These are phyloP conservation scores for Debaryomycetaceae sp. DNA, from an alignment of 1,139 yeast species.

Conservation along the genomic window DNA sequence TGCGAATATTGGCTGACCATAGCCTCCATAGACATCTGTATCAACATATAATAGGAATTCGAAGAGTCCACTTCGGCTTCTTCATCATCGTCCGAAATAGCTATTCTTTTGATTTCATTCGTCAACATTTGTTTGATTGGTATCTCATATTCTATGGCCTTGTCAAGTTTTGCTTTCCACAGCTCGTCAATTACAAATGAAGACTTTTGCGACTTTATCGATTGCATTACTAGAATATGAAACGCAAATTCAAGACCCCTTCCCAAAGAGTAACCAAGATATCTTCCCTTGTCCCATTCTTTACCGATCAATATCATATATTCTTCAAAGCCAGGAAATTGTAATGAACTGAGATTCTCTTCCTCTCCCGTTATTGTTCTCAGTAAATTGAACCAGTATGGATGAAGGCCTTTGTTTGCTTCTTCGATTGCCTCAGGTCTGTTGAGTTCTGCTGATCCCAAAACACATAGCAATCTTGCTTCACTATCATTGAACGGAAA, in stretches of 20 bases:
- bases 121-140: conserved; percentile 41
- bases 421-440: conserved; percentile 78
- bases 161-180: conserved; percentile 73
- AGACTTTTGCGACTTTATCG: conserved; percentile 49
- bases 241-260: conserved; percentile 47
- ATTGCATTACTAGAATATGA: conserved; percentile 63
- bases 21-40: conserved; percentile 26
- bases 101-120: conserved; percentile 15
- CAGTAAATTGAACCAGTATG: conserved; percentile 58
- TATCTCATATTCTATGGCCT: conserved; percentile 63
- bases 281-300: conserved; percentile 14
- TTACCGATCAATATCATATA: conserved; percentile 26
- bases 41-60: conserved; percentile 15
- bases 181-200: conserved; percentile 67
- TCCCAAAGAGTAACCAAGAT: conserved; percentile 29
- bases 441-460: conserved; percentile 58
- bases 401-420: conserved; percentile 78
- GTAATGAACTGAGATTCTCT: conserved; percentile 36
- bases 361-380: conserved; percentile 40
- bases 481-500: conserved; percentile 68
- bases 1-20: conserved; percentile 22
- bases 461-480: conserved; percentile 65
- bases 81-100: conserved; percentile 12
- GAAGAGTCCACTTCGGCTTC: conserved; percentile 7
- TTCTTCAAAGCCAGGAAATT: conserved; percentile 44